These are phyloP conservation scores for Globisporangium paddicum DNA, from an alignment of 352 stramenopile genomes.

Conservation along the genomic window DNA sequence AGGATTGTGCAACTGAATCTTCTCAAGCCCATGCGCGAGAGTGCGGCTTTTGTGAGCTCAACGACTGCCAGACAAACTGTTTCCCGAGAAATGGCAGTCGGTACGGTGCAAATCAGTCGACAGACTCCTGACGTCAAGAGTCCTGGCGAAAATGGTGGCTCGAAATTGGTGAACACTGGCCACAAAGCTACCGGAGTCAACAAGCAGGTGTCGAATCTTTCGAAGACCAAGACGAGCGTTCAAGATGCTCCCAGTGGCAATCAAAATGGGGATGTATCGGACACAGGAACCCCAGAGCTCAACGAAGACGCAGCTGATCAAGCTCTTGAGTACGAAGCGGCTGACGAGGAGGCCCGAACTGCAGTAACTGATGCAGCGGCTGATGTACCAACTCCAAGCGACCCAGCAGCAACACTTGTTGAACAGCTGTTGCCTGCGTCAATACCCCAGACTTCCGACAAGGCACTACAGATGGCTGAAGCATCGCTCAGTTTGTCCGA, in stretches of 20 bases:
- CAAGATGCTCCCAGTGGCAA: slow-evolving; percentile 9
- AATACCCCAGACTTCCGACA: neutral
- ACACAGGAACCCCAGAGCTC: slow-evolving; percentile 32
- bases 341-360: neutral
- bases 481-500: neutral
- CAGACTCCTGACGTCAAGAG: neutral
- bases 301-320: slow-evolving; percentile 25
- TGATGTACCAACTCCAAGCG: neutral
- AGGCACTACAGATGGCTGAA: neutral
- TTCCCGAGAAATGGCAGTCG: neutral
- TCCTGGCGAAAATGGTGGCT: neutral
- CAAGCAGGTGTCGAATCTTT: neutral
- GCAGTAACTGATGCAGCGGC: too few relatives aligned
- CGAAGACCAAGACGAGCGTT: neutral
- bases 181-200: neutral
- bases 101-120: neutral
- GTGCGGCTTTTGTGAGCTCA: too few relatives aligned
- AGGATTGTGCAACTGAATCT: slow-evolving; percentile 2
- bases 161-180: neutral
- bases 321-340: slow-evolving; percentile 15
- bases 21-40: neutral
- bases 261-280: slow-evolving; percentile 27
- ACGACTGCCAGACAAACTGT: neutral
- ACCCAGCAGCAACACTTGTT: neutral
- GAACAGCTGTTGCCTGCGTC: neutral